Evolutionary conservation across 225 moss, liverwort and hornwort species (phyloP).

Genomic region (Ulota crispa): DNA sequence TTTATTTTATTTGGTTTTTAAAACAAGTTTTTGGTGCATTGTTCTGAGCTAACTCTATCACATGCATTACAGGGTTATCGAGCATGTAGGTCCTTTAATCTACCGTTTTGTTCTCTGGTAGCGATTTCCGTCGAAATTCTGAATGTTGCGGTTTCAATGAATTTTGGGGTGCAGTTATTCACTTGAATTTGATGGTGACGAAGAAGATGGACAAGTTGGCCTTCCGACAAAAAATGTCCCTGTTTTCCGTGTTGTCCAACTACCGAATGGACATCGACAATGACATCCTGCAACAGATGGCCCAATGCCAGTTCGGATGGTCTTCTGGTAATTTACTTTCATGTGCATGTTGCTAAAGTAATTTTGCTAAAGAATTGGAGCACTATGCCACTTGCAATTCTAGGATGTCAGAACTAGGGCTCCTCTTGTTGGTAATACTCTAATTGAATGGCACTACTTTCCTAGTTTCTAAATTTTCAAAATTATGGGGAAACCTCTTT

Average conservation of each 20-base stretch:
- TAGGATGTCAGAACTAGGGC: conserved; percentile 14
- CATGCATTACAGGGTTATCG: neutral
- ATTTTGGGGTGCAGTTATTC: conserved; percentile 35
- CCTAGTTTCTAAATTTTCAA: neutral
- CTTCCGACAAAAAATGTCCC: conserved; percentile 62
- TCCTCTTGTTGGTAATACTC: conserved; percentile 48
- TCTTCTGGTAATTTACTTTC: conserved; percentile 8
- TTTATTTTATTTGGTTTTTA: neutral
- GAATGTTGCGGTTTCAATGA: neutral
- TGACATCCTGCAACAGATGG: conserved; percentile 42
- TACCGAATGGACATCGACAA: conserved; percentile 89
- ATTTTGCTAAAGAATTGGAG: conserved; percentile 12
- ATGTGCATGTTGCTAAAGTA: conserved; percentile 27
- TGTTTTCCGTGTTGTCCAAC: conserved; percentile 67
- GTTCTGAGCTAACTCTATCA: neutral
- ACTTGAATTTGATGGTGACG: conserved; percentile 87
- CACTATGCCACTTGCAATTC: conserved; percentile 7
- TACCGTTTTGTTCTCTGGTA: neutral
- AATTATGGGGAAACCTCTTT: neutral
- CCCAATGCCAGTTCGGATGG: neutral
- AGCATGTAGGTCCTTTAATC: neutral
- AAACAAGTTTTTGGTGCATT: too few relatives aligned
- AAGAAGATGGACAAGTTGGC: conserved; percentile 82
- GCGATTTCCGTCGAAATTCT: neutral
- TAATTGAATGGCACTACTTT: conserved; percentile 57